Evolutionary conservation across 2,329 filamentous ascomycete species (phyloP).

Genomic region (Stylonectria norvegica): DNA sequence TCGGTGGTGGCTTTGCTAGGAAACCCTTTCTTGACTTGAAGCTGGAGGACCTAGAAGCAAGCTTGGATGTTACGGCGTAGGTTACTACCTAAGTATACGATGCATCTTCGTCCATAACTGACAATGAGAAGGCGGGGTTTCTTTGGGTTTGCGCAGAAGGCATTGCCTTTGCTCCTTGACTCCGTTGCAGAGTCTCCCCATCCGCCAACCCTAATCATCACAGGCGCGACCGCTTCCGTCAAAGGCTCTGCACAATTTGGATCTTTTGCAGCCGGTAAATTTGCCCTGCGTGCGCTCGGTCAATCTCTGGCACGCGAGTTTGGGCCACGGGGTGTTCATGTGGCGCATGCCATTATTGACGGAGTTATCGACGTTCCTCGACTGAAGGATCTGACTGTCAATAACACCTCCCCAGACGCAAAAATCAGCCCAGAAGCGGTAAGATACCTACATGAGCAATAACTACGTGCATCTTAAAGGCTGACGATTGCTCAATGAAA

Average conservation of each 20-base stretch:
- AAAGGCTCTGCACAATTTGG: conserved; percentile 68
- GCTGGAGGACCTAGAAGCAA: conserved; percentile 46
- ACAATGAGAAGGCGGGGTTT: conserved; percentile 54
- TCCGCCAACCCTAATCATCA: conserved; percentile 79
- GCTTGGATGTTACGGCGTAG: conserved; percentile 48
- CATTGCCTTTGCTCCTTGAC: conserved; percentile 67
- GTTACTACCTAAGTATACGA: conserved; percentile 13
- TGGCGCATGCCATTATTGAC: conserved; percentile 79
- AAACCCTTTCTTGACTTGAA: conserved; percentile 59
- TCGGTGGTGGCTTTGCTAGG: conserved; percentile 47
- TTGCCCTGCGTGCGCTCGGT: conserved; percentile 68
- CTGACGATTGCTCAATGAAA: conserved; percentile 33
- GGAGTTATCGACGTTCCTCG: conserved; percentile 76
- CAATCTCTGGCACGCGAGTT: conserved; percentile 81
- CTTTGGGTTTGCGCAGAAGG: conserved; percentile 70
- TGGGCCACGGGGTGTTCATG: conserved; percentile 78
- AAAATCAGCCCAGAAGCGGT: conserved; percentile 75
- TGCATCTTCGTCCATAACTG: not conserved
- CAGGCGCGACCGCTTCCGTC: conserved; percentile 78
- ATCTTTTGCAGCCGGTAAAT: conserved; percentile 75
- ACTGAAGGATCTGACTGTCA: conserved; percentile 47
- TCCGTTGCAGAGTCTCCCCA: conserved; percentile 51
- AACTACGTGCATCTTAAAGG: not conserved
- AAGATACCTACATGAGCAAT: conserved; percentile 33
- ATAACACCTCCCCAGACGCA: conserved; percentile 47